Percentiles rank a stretch among this genome's conserved stretches.
These are phyloP conservation scores for Chalciporus piperatus DNA, from an alignment of 768 basidiomycete species.

Conservation along the genomic window DNA sequence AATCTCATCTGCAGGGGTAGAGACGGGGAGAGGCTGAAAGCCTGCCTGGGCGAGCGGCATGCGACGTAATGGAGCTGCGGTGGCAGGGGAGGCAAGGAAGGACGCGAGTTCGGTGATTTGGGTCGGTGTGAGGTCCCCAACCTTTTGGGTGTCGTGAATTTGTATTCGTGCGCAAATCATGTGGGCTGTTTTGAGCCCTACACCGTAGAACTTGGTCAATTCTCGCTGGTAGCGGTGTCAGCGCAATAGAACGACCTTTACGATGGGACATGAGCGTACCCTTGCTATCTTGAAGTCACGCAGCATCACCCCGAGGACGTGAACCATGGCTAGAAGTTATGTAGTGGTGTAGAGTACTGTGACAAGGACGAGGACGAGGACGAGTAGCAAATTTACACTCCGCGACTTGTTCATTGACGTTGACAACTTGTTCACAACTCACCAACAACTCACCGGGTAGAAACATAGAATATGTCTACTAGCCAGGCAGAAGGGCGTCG, in stretches of 20 bases:
- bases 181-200: slow-evolving; percentile 71
- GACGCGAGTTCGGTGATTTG: slow-evolving; percentile 93
- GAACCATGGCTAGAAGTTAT: slow-evolving; percentile 57
- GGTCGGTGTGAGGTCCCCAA: slow-evolving; percentile 76
- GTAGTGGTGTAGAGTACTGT: background rate
- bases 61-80: slow-evolving; percentile 61
- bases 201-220: slow-evolving; percentile 86
- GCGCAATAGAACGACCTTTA: background rate
- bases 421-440: slow-evolving; percentile 6
- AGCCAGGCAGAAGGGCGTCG: slow-evolving; percentile 83
- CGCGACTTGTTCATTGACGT: slow-evolving; percentile 16
- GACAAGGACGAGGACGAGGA: background rate
- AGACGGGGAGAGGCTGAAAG: slow-evolving; percentile 49
- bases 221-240: slow-evolving; percentile 59
- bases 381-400: slow-evolving; percentile 21
- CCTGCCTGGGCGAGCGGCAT: slow-evolving; percentile 61
- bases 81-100: slow-evolving; percentile 87
- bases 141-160: slow-evolving; percentile 82
- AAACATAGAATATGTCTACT: slow-evolving; percentile 53
- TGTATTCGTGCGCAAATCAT: slow-evolving; percentile 89
- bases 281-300: slow-evolving; percentile 73
- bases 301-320: slow-evolving; percentile 82
- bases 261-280: slow-evolving; percentile 44
- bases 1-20: slow-evolving; percentile 30
- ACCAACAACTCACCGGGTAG: slow-evolving; percentile 7